Evolutionary conservation across 768 basidiomycete species (phyloP), one percentile per base, ranked within the genome.

Genomic region (Suillus spraguei): DNA sequence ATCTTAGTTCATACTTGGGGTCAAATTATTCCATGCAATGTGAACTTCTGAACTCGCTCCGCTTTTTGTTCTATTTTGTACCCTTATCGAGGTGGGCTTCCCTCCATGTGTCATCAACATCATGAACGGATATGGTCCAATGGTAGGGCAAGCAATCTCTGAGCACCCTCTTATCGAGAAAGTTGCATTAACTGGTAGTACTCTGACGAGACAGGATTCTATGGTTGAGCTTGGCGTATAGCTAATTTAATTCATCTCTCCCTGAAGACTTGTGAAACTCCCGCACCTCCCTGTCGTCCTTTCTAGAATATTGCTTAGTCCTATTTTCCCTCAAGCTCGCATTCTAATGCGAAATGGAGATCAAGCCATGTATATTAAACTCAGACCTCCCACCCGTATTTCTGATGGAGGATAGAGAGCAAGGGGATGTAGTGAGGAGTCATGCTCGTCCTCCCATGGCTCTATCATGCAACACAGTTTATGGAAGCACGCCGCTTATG

Each of bases 141-240:
- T 84, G 8, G 89, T 85, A 28, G 91, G 92, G 0, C 74, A 87
- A 44, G 90, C 91, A 20, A 87, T 96, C 65, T 72, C 83, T 5
- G 79, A 82, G 53, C 90, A 93, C 76, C 81, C 80, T 68, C 75
- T 76, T 10, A 88, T 93, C 65, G 81, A 85, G 59, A 92, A 92
- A 75, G 77, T 95, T 35, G 89, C 93, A 0, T 96, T 97, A 79
- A 97, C 95, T 0, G 94, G 94, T 3, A 90, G 89, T 63, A 92
- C 92, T 2, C 78, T 88, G 46, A 85, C 88, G 28, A 95, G 95
- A 10, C 84, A 92, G 13, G 87, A 87, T 67, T 82, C 97, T 71
- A 81, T 94, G 82, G 86, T 87, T 63, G 86, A 87, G 67, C 74
- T 87, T 42, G 86, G 85, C 9, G 85, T 4, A 28, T 28, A 28